Evolutionary conservation across 176 grass and related monocot species (phyloP).

Genomic region (Avena eriantha): DNA sequence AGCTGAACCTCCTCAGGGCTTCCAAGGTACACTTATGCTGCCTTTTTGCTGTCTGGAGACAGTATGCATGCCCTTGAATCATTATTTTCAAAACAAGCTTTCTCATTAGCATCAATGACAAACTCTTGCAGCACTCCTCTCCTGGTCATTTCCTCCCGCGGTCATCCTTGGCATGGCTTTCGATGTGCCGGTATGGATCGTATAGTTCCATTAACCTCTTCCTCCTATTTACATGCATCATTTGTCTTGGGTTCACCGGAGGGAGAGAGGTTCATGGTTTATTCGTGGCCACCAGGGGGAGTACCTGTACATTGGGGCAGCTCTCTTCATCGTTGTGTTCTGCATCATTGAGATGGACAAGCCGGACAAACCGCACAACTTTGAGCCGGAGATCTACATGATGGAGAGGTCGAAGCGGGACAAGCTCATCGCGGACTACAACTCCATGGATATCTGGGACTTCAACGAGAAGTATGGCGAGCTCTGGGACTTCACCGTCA

Average conservation of each 20-base stretch:
- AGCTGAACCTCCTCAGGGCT: constrained; percentile 82
- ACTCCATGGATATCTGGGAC: constrained; percentile 99
- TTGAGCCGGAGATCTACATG: constrained; percentile 94
- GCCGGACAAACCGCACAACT: constrained; percentile 93
- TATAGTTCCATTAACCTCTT: neutral
- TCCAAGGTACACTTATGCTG: constrained; percentile 65
- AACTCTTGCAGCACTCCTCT: constrained; percentile 72
- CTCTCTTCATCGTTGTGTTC: constrained; percentile 69
- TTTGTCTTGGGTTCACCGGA: constrained; percentile 34
- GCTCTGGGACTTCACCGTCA: constrained; percentile 96
- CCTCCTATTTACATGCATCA: constrained; percentile 19
- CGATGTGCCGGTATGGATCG: constrained; percentile 71
- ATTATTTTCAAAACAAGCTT: constrained; percentile 9
- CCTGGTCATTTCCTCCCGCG: constrained; percentile 92
- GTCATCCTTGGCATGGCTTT: constrained; percentile 75
- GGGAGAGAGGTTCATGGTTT: neutral
- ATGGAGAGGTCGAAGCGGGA: constrained; percentile 85
- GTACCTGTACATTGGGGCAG: constrained; percentile 94
- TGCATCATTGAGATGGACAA: constrained; percentile 92
- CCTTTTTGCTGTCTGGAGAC: constrained; percentile 22
- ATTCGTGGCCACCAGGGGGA: constrained; percentile 60
- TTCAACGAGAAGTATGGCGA: constrained; percentile 99
- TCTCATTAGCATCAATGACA: constrained; percentile 32
- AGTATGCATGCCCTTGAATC: constrained; percentile 3
- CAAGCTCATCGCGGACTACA: constrained; percentile 96